A percentile compares a stretch with the other conserved stretches of the same genome.
Evolutionary conservation across 768 basidiomycete genomes (phyloP).

Genomic region (Cyathus striatus): DNA sequence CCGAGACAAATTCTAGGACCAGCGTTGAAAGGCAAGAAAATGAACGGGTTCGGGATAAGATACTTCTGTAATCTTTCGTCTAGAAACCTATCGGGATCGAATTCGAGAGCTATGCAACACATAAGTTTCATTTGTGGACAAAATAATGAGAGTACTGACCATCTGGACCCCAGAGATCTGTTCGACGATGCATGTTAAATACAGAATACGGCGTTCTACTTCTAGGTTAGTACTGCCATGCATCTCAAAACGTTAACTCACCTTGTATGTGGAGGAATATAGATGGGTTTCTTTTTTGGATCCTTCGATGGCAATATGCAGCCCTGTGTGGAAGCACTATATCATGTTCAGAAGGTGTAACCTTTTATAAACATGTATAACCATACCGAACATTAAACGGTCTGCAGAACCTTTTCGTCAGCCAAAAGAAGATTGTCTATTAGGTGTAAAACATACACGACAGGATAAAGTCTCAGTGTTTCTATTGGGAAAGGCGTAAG

Average conservation of each 20-base stretch:
- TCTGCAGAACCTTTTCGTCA: constrained; percentile 4
- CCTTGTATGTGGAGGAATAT: constrained; percentile 29
- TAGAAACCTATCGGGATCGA: constrained; percentile 65
- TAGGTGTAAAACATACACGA: constrained; percentile 20
- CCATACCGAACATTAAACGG: constrained; percentile 22
- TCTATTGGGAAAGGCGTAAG: constrained; percentile 19
- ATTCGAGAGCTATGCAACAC: constrained; percentile 35
- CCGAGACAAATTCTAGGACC: constrained; percentile 62
- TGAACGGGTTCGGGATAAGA: constrained; percentile 55
- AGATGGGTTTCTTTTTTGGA: constrained; percentile 23
- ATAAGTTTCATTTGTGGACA: neutral
- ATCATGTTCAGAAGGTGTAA: neutral
- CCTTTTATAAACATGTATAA: neutral
- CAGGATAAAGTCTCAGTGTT: constrained; percentile 35
- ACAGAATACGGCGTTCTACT: constrained; percentile 19
- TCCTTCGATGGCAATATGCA: constrained; percentile 21
- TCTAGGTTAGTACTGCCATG: neutral
- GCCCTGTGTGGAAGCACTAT: constrained; percentile 17
- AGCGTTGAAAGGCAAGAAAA: constrained; percentile 67
- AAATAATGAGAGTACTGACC: constrained; percentile 24
- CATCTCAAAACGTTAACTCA: constrained; percentile 2
- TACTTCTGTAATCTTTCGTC: constrained; percentile 52
- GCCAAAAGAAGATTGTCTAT: neutral
- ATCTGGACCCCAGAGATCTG: constrained; percentile 56
- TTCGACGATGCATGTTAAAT: constrained; percentile 35